Base-by-base conservation (phyloP, 1,284 basidiomycete species). In the Cryptococcus wingfieldii region DNA sequence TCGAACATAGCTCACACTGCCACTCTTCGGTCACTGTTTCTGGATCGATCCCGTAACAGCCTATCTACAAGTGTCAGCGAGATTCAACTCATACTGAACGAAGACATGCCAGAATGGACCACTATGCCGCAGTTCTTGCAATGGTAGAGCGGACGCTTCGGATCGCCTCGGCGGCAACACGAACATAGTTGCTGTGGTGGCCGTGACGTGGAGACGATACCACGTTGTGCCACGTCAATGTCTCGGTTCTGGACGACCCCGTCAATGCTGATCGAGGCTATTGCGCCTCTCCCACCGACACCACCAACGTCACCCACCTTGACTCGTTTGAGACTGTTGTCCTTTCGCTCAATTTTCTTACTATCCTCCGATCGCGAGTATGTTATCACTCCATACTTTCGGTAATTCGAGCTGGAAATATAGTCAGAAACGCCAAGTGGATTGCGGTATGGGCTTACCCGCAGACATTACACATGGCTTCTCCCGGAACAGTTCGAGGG, bases 1-100 rank as follows among this genome's bases (percentile, higher is more conserved):
- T 93, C 64, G 84, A 80, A 70, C 90, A 94, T 46, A 92, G 75
- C 56, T 93, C 90, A 70, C 90, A 94, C 37, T 84, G 77, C 90
- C 91, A 94, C 2, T 82, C 79, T 31, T 89, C 85, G 19, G 83
- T 78, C 19, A 81, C 73, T 6, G 81, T 78, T 39, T 85, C 81
- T 51, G 87, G 83, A 9, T 83, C 79, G 38, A 84, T 78, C 25
- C 85, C 86, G 50, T 90, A 90, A 65, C 85, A 86, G 27, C 81
- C 81, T 65, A 83, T 84, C 37, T 14, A 23, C 9, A 23, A n/a
- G 31, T 25, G 14, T 8, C 27, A 43, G 51, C 13, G 28, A 57
- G 34, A 60, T 56, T 14, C 23, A 10, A 10, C 12, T n/a, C 18
- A 8, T 39, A n/a, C 3, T 27, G 10, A 38, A 23, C 25, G 7